These are phyloP conservation scores for Fagus crenata DNA, from an alignment of 306 rosid species.

Conservation along the genomic window DNA sequence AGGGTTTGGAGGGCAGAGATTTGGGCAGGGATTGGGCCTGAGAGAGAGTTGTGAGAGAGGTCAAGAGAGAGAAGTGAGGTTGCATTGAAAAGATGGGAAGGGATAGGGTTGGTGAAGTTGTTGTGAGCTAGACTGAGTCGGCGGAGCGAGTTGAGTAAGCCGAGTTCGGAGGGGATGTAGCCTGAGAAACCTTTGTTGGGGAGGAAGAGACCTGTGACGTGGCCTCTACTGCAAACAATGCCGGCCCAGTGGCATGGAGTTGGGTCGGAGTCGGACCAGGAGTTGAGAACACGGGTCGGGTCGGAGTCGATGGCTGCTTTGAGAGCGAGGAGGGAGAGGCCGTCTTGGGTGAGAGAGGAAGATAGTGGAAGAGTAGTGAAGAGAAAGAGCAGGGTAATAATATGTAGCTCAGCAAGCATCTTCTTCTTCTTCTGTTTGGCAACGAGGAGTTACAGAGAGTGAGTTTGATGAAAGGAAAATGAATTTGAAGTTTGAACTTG, in stretches of 20 bases:
- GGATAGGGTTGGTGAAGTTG: slow-evolving; percentile 63
- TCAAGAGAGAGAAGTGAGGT: slow-evolving; percentile 50
- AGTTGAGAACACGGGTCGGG: slow-evolving; percentile 46
- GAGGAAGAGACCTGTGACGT: slow-evolving; percentile 60
- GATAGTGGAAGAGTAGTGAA: background rate
- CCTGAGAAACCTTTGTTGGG: slow-evolving; percentile 57
- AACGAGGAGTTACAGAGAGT: slow-evolving; percentile 36
- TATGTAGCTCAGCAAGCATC: slow-evolving; percentile 22
- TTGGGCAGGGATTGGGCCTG: slow-evolving; percentile 52
- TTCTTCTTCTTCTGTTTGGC: slow-evolving; percentile 8
- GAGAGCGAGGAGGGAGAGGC: slow-evolving; percentile 77
- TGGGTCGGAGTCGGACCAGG: slow-evolving; percentile 67
- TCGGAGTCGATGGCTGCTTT: slow-evolving; percentile 73
- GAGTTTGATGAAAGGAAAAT: slow-evolving; percentile 1
- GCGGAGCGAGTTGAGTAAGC: slow-evolving; percentile 50
- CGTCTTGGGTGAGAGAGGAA: slow-evolving; percentile 59
- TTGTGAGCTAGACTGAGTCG: slow-evolving; percentile 54
- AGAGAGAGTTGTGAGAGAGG: slow-evolving; percentile 68
- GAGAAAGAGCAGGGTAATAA: background rate
- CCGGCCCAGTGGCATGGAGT: slow-evolving; percentile 79
- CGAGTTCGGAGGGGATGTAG: slow-evolving; percentile 79
- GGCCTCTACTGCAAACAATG: slow-evolving; percentile 48
- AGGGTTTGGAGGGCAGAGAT: slow-evolving; percentile 43
- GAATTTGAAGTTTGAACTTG: slow-evolving; percentile 24
- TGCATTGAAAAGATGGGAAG: slow-evolving; percentile 61